Percentiles rank a stretch among this genome's conserved stretches.
phyloP scores from a whole-genome alignment of 2,329 filamentous ascomycete species.

The Trichothecium roseum region DNA sequence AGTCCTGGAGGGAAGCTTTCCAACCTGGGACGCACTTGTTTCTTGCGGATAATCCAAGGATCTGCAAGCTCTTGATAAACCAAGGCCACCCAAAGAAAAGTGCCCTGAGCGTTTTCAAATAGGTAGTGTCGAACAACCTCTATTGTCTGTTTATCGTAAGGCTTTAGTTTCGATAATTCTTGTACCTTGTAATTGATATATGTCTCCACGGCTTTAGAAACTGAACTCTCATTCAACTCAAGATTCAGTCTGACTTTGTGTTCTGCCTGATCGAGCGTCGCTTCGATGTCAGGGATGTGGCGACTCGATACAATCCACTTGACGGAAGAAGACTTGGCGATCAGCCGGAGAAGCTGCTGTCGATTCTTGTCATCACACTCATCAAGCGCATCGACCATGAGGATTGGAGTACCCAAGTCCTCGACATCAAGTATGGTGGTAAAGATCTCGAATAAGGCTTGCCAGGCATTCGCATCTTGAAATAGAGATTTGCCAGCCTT shows the following conservation, averaged over 20 bases:
- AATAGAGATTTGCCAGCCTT: slow-evolving; percentile 23
- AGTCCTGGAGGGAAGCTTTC: slow-evolving; percentile 18
- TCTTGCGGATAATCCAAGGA: not conserved
- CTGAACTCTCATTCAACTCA: slow-evolving; percentile 22
- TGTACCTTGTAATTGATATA: slow-evolving; percentile 23
- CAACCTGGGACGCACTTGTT: slow-evolving; percentile 9
- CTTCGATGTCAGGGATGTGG: slow-evolving; percentile 25
- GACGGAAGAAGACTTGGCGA: slow-evolving; percentile 14
- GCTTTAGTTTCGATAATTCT: slow-evolving; percentile 9
- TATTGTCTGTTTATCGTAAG: slow-evolving; percentile 3
- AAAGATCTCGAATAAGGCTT: slow-evolving; percentile 25
- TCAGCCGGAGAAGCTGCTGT: slow-evolving; percentile 22
- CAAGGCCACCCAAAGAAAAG: too few relatives aligned
- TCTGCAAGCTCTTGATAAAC: slow-evolving; percentile 7
- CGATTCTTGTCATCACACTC: slow-evolving; percentile 24
- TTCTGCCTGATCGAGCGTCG: slow-evolving; percentile 11
- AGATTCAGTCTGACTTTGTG: slow-evolving; percentile 17
- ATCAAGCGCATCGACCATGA: slow-evolving; percentile 37
- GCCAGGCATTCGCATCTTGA: slow-evolving; percentile 24
- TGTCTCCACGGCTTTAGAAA: slow-evolving; percentile 19
- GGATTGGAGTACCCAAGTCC: slow-evolving; percentile 12
- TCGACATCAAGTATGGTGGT: slow-evolving; percentile 26
- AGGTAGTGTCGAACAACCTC: slow-evolving; percentile 8
- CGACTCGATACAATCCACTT: slow-evolving; percentile 36
- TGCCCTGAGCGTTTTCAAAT: slow-evolving; percentile 20